A percentile compares a stretch with the other conserved stretches of the same genome.
Evolutionary conservation across 805 yeast species (phyloP).

Genomic region (Nakazawaea peltata): DNA sequence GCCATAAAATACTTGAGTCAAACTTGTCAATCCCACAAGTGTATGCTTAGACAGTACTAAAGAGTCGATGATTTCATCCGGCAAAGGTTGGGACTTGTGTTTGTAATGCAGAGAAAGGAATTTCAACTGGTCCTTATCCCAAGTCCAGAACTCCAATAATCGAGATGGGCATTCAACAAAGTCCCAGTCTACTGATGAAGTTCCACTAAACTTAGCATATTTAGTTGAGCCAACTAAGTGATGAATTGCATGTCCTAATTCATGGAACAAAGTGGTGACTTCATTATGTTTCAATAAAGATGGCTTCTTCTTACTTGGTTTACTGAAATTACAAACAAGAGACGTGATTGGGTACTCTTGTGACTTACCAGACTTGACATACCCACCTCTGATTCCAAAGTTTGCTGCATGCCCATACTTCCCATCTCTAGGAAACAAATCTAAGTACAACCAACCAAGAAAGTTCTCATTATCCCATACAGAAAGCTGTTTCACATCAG

Average conservation of each 20-base stretch:
- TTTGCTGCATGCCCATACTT: conserved; percentile 89
- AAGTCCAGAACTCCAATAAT: conserved; percentile 83
- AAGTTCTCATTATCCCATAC: conserved; percentile 65
- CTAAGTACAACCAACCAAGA: conserved; percentile 74
- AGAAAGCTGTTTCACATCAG: conserved; percentile 66
- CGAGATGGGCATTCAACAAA: conserved; percentile 92
- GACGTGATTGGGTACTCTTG: conserved; percentile 66
- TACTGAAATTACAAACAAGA: conserved; percentile 77
- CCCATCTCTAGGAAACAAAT: conserved; percentile 79
- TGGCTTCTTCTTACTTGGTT: conserved; percentile 62
- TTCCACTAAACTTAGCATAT: conserved; percentile 66
- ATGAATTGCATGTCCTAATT: conserved; percentile 85
- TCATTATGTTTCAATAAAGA: conserved; percentile 71
- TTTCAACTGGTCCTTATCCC: conserved; percentile 58
- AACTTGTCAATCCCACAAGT: conserved; percentile 61
- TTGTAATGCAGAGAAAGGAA: conserved; percentile 57
- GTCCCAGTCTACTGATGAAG: conserved; percentile 73
- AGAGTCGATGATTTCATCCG: conserved; percentile 47
- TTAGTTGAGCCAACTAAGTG: conserved; percentile 60
- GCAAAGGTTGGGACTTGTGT: conserved; percentile 46
- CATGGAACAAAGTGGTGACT: conserved; percentile 82
- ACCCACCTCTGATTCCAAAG: conserved; percentile 61
- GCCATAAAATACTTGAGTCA: conserved; percentile 76
- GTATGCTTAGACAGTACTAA: conserved; percentile 64
- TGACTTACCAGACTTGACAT: conserved; percentile 34